A percentile compares a stretch with the other conserved stretches of the same genome.
These are phyloP conservation scores for Lagenidium giganteum DNA, from an alignment of 352 stramenopile species.

Conservation along the genomic window DNA sequence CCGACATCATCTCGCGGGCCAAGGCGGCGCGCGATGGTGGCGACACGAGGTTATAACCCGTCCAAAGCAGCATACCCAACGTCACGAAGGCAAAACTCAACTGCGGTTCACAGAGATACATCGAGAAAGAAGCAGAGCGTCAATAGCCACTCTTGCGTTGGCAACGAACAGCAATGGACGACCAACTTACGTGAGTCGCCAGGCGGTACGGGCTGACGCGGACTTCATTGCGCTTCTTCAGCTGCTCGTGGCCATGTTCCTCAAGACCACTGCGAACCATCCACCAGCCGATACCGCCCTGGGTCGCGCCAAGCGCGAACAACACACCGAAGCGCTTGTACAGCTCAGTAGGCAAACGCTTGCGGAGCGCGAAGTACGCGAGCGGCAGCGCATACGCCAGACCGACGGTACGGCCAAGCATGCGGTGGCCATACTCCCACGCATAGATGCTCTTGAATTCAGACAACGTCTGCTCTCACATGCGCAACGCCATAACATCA, in stretches of 20 bases:
- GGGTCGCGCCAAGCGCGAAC: constrained; percentile 58
- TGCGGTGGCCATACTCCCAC: constrained; percentile 96
- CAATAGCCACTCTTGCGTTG: neutral
- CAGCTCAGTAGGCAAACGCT: constrained; percentile 69
- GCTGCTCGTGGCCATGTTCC: constrained; percentile 82
- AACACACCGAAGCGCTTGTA: constrained; percentile 61
- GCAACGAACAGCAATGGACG: neutral
- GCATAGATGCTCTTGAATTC: constrained; percentile 99
- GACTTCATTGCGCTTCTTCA: constrained; percentile 90
- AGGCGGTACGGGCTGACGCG: constrained; percentile 97
- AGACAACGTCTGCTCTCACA: constrained; percentile 88
- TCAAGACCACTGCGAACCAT: constrained; percentile 99
- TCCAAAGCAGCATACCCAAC: constrained; percentile 94
- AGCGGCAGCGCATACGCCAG: constrained; percentile 91
- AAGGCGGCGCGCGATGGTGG: constrained; percentile 60
- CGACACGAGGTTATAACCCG: constrained; percentile 86
- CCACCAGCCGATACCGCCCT: constrained; percentile 96
- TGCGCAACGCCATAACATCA: no score
- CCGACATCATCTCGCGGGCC: constrained; percentile 73
- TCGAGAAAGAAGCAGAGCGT: neutral
- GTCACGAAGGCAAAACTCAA: constrained; percentile 97
- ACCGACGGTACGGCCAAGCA: constrained; percentile 95
- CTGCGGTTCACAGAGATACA: constrained; percentile 19
- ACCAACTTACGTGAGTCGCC: constrained; percentile 85
- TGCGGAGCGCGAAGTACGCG: constrained; percentile 90